Evolutionary conservation across 768 basidiomycete species (phyloP).

Genomic region (Auricularia cornea): DNA sequence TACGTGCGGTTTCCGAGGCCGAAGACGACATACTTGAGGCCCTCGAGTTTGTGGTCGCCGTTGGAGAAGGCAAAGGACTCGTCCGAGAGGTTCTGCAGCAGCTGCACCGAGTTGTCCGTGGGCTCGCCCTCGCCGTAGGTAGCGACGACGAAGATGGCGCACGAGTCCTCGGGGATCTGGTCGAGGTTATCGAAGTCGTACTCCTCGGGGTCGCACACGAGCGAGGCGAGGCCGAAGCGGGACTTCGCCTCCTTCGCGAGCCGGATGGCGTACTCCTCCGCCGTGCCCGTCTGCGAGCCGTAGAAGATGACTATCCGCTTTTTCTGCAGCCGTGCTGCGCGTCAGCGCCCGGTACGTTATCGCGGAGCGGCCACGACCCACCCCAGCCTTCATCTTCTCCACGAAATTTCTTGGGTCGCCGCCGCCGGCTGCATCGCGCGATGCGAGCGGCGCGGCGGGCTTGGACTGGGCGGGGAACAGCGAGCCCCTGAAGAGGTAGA

Average conservation of each 20-base stretch:
- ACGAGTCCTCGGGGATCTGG: conserved; percentile 76
- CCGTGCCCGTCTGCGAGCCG: conserved; percentile 97
- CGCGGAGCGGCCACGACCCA: conserved; percentile 34
- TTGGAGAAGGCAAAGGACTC: conserved; percentile 80
- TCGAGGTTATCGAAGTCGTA: conserved; percentile 98
- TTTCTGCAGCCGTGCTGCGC: conserved; percentile 47
- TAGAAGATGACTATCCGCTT: conserved; percentile 97
- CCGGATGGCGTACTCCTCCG: conserved; percentile 96
- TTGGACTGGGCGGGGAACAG: conserved; percentile 64
- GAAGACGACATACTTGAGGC: conserved; percentile 92
- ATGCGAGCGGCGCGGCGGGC: conserved; percentile 34
- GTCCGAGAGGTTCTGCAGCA: conserved; percentile 88
- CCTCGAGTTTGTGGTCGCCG: conserved; percentile 64
- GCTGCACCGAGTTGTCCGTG: conserved; percentile 92
- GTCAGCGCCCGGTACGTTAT: conserved; percentile 5
- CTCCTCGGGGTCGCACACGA: conserved; percentile 97
- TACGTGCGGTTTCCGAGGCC: conserved; percentile 90
- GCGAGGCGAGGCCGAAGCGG: conserved; percentile 88
- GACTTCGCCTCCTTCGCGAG: conserved; percentile 97
- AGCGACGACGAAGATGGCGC: conserved; percentile 92
- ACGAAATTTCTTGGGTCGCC: conserved; percentile 93
- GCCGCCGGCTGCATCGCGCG: conserved; percentile 41
- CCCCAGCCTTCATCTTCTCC: conserved; percentile 87
- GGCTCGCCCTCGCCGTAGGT: conserved; percentile 99
- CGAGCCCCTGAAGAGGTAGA: conserved; percentile 79